phyloP scores from a whole-genome alignment of 805 yeast species.

The Monosporozyma yasuniensis region DNA sequence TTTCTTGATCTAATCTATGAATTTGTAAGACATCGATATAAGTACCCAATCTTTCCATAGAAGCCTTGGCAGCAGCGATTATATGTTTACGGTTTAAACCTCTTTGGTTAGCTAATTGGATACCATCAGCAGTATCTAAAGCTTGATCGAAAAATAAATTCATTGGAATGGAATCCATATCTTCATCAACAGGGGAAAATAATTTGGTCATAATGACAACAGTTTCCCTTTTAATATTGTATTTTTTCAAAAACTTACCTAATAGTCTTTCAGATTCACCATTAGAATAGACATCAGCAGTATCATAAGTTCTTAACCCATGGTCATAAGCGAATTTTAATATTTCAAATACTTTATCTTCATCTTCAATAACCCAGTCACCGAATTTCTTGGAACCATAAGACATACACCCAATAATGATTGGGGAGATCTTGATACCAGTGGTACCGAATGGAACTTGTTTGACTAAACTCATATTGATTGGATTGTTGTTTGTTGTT shows the following conservation, averaged over 20 bases:
- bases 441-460: constrained; percentile 33
- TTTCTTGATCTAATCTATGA: constrained; percentile 42
- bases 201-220: constrained; percentile 6
- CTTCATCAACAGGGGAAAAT: constrained; percentile 2
- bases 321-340: constrained; percentile 38
- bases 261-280: constrained; percentile 9
- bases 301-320: constrained; percentile 41
- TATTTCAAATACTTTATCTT: constrained; percentile 35
- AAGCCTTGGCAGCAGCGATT: constrained; percentile 34
- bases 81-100: constrained; percentile 42
- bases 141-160: not conserved
- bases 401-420: constrained; percentile 49
- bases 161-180: not conserved
- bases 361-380: constrained; percentile 40
- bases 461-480: constrained; percentile 4
- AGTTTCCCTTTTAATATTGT: constrained; percentile 3
- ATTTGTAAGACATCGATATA: constrained; percentile 48
- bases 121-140: not conserved
- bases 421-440: constrained; percentile 40
- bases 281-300: constrained; percentile 39
- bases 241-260: constrained; percentile 2
- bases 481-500: not conserved
- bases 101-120: constrained; percentile 27
- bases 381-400: constrained; percentile 38
- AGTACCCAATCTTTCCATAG: constrained; percentile 42